Conservation (phyloP, 768 basidiomycete genomes). For the Calocera viscosa region DNA sequence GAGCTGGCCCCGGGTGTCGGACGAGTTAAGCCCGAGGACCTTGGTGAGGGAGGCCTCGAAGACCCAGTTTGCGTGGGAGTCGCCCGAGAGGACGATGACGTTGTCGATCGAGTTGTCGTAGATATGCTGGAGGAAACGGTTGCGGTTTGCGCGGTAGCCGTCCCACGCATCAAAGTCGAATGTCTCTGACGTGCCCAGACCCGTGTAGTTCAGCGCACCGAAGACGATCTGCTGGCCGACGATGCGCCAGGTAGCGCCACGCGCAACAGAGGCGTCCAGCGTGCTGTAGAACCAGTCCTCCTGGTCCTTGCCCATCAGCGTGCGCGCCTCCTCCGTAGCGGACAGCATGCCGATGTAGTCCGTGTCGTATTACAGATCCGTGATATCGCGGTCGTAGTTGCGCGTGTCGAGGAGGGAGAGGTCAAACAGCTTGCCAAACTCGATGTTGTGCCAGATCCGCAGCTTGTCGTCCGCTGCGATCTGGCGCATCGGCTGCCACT, state of each 20-base stretch:
- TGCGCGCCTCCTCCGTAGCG: constrained; percentile 28
- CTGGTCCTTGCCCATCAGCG: constrained; percentile 44
- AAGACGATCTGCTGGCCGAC: constrained; percentile 50
- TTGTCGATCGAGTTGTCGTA: constrained; percentile 41
- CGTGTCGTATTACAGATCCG: constrained; percentile 45
- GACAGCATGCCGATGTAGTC: constrained; percentile 19
- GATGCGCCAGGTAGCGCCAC: constrained; percentile 44
- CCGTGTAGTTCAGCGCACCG: constrained; percentile 34
- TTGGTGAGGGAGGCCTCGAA: constrained; percentile 43
- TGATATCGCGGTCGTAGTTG: constrained; percentile 46
- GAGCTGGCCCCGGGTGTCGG: constrained; percentile 41
- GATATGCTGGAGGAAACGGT: constrained; percentile 41
- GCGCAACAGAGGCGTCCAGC: constrained; percentile 34
- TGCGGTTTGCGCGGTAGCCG: constrained; percentile 45
- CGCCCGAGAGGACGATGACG: constrained; percentile 45
- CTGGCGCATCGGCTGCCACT: constrained; percentile 52
- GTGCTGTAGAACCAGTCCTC: constrained; percentile 44
- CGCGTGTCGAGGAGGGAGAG: constrained; percentile 52
- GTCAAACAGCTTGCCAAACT: constrained; percentile 50
- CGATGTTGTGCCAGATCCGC: constrained; percentile 51
- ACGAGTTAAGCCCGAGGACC: constrained; percentile 28
- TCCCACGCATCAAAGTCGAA: constrained; percentile 41
- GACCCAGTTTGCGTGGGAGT: constrained; percentile 52
- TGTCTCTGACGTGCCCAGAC: constrained; percentile 26
- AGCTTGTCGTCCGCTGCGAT: constrained; percentile 43